A percentile compares a stretch with the other conserved stretches of the same genome.
phyloP scores from a whole-genome alignment of 306 rosid genomes.

The Malus sylvestris region DNA sequence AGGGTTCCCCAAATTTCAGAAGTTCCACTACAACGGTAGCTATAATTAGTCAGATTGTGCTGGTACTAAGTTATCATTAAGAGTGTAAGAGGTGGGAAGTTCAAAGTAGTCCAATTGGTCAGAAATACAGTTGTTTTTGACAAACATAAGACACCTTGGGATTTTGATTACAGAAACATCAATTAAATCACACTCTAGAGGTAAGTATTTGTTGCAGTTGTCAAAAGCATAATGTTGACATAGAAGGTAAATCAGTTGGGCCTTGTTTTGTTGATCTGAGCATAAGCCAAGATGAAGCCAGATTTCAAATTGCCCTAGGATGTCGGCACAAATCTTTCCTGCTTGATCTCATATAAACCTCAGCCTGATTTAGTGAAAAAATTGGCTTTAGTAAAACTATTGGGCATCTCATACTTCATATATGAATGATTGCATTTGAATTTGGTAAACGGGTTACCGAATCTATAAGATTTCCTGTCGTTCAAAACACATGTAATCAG shows the following conservation, averaged over 20 bases:
- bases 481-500: no score
- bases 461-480: no score
- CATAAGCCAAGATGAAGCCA: not conserved
- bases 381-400: conserved; percentile 28
- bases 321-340: no score
- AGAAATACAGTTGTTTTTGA: not conserved
- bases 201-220: not conserved
- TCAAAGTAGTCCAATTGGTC: not conserved
- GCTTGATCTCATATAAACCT: no score
- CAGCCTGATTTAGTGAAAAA: no score
- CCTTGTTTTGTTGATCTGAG: not conserved
- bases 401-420: not conserved
- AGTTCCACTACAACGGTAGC: not conserved
- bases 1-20: not conserved
- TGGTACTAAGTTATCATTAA: not conserved
- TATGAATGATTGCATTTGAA: not conserved
- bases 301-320: no score
- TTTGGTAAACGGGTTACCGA: no score
- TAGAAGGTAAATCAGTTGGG: not conserved
- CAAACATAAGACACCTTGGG: not conserved
- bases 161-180: not conserved
- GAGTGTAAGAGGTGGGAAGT: not conserved
- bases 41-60: not conserved
- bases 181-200: not conserved
- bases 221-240: not conserved